Base-by-base conservation (phyloP, 2,329 filamentous ascomycete genomes). In the Laburnicola sp. region DNA sequence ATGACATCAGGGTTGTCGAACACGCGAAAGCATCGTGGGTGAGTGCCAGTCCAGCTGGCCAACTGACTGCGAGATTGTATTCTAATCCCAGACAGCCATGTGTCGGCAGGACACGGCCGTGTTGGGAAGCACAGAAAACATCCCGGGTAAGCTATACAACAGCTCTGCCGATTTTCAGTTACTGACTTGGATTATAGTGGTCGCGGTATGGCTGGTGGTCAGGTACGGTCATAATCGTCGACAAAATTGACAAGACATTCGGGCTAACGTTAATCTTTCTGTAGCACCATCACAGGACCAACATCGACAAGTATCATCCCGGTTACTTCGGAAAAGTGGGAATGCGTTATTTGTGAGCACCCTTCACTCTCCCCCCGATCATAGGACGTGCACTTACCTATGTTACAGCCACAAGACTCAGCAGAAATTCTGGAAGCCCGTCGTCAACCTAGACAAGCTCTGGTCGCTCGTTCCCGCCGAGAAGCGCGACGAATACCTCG, bases 321-420 rank as follows among this genome's bases (percentile, higher is more conserved):
- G 94, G 94, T 91, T 97, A 97, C 89, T 97, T 97, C 81, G 91
- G 91, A 81, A 96, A 97, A 88, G 96, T 97, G 80, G 91, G 91
- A 53, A 66, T 64, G 62, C 44, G 61, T 16, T 57, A 62, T 52
- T 64, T 96, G 36, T 39, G 11, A 39, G 36, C n/a, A n/a, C n/a
- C n/a, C n/a, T n/a, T n/a, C n/a, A n/a, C n/a, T n/a, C n/a, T n/a
- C n/a, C n/a, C n/a, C n/a, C n/a, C n/a, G n/a, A n/a, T n/a, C n/a
- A n/a, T n/a, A n/a, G n/a, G n/a, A n/a, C n/a, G 4, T 4, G 6
- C 6, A 35, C 7, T 35, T 35, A 4, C 32, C 7, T 35, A 6
- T 35, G 16, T 11, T 8, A 35, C 16, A n/a, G 8, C 89, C 93
- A 97, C 86, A 92, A 94, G 81, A 87, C 90, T 75, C 84, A 86